These are phyloP conservation scores for Tilletiopsis washingtonensis DNA, from an alignment of 1,284 basidiomycete genomes.

Conservation along the genomic window DNA sequence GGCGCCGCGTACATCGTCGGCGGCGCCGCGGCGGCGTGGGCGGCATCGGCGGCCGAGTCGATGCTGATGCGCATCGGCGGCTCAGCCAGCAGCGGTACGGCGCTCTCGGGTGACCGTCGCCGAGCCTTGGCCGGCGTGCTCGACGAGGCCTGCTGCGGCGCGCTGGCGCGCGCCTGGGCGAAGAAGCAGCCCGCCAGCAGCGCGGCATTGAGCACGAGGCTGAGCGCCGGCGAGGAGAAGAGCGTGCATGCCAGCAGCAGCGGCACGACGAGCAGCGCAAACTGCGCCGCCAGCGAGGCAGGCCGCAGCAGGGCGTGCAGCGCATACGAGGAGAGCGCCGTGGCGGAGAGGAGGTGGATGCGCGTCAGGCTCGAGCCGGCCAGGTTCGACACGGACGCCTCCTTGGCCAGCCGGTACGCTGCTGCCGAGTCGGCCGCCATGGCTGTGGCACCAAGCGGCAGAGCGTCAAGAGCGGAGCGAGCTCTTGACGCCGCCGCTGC, in stretches of 20 bases:
- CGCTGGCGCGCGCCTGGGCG: background rate
- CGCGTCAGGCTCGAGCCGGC: slow-evolving; percentile 67
- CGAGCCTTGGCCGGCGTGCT: background rate
- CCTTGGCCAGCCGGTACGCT: slow-evolving; percentile 73
- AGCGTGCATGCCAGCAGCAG: slow-evolving; percentile 71
- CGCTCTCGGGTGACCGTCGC: too few relatives aligned
- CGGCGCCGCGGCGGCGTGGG: slow-evolving; percentile 20
- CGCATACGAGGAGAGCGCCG: slow-evolving; percentile 52
- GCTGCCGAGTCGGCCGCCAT: background rate
- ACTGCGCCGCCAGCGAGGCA: slow-evolving; percentile 51
- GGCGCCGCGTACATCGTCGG: slow-evolving; percentile 19
- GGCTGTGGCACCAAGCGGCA: too few relatives aligned
- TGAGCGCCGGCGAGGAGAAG: slow-evolving; percentile 55
- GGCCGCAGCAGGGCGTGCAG: background rate
- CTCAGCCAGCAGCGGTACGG: slow-evolving; percentile 3
- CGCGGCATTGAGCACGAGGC: slow-evolving; percentile 55
- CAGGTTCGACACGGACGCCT: slow-evolving; percentile 74
- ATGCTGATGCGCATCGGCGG: slow-evolving; percentile 27
- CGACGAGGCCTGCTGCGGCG: background rate
- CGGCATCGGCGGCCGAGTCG: slow-evolving; percentile 30
- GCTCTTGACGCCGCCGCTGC: too few relatives aligned
- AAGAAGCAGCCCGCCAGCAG: slow-evolving; percentile 51
- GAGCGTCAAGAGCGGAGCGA: too few relatives aligned
- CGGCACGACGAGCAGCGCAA: slow-evolving; percentile 62
- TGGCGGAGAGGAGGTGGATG: slow-evolving; percentile 66